A percentile compares a stretch with the other conserved stretches of the same genome.
Evolutionary conservation across 768 basidiomycete genomes (phyloP).

Genomic region (Dentipellis fragilis): DNA sequence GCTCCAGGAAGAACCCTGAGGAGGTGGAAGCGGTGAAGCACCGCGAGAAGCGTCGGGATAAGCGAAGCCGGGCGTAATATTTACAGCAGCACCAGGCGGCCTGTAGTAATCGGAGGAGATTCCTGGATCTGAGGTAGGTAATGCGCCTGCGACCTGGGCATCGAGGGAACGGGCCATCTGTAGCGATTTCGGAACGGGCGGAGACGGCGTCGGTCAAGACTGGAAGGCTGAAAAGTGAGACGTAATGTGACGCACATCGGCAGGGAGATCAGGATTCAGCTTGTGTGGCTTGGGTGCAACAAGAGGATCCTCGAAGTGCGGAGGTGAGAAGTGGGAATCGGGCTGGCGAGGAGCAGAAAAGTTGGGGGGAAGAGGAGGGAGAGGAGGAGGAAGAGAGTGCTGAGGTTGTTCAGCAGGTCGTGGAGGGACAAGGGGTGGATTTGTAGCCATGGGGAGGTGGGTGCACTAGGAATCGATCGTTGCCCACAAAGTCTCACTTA

Average conservation of each 20-base stretch:
- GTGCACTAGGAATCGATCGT: no score
- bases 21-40: constrained; percentile 14
- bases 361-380: constrained; percentile 40
- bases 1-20: constrained; percentile 15
- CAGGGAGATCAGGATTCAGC: constrained; percentile 47
- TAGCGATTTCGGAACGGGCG: constrained; percentile 10
- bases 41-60: constrained; percentile 8
- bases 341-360: constrained; percentile 19
- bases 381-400: constrained; percentile 28
- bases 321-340: constrained; percentile 25
- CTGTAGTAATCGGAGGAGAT: constrained; percentile 8
- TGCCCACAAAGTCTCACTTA: no score
- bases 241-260: constrained; percentile 37
- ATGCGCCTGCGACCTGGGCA: constrained; percentile 24
- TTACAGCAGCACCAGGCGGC: constrained; percentile 12
- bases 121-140: constrained; percentile 16
- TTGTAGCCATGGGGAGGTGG: neutral
- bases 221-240: constrained; percentile 1
- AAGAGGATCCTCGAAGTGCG: constrained; percentile 45
- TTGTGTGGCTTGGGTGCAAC: constrained; percentile 60
- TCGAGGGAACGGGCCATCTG: constrained; percentile 62
- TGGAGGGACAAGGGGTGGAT: neutral
- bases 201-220: constrained; percentile 10
- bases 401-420: neutral
- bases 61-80: constrained; percentile 14